Base-by-base conservation (phyloP, 2,329 filamentous ascomycete species). In the Purpureocillium takamizusanense region DNA sequence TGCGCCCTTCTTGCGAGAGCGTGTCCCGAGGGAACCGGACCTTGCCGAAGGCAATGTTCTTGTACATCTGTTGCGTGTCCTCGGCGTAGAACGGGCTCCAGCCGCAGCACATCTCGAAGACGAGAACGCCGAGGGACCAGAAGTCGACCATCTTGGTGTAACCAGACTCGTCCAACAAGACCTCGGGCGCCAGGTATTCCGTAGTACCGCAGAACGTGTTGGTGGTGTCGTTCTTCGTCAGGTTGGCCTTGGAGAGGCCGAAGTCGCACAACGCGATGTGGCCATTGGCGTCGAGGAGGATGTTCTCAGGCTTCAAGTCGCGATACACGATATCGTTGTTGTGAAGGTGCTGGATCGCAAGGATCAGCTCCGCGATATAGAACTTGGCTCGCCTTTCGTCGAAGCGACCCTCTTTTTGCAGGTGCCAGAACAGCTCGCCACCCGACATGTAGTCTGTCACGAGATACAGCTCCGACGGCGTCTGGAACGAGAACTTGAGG, bases 111-210 rank as follows among this genome's bases (percentile, higher is more conserved):
- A 98, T 98, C 62, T 98, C 92, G 53, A 98, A 98, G 2, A 98
- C 92, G 39, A 98, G 72, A 35, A 98, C 92, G 41, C 92, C 92
- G 11, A 98, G 73, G 2, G 92, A 98, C 92, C 92, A 98, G 61
- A 97, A 98, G 60, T 98, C 92, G 7, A 98, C 92, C 92, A 98
- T 97, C 67, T 97, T 97, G 39, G 92, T 97, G 63, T 98, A 98
- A 27, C 92, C 92, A 53, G 88, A 86, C 66, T 98, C 92, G 51
- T 98, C 92, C 33, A 98, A 68, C 12, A 98, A 72, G 3, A 97
- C 92, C 57, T 98, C 92, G 0, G 92, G 92, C 0, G 92, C 92
- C 15, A 98, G 74, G 56, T 98, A 98, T 60, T 98, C 92, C 0
- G 92, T 98, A 1, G 92, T 98, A 44, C 92, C 92, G 58, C 92